Percentiles rank a stretch among this genome's conserved stretches.
Evolutionary conservation across 2,329 filamentous ascomycete species (phyloP).

Genomic region (Monilinia fructicola): DNA sequence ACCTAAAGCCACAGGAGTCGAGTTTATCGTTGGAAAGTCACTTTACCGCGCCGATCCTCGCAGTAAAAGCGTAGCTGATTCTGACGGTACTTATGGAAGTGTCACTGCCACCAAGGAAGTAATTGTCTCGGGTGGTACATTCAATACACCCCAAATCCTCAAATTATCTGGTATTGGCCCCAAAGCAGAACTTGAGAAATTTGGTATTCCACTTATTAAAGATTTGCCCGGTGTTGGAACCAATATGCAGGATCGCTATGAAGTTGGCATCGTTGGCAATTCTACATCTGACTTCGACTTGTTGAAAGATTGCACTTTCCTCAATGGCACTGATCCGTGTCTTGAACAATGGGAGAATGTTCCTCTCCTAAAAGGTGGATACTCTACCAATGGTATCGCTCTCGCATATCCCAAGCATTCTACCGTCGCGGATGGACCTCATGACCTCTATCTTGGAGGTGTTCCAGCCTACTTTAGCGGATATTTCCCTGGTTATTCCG

Average conservation of each 20-base stretch:
- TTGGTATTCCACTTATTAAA: slow-evolving; percentile 52
- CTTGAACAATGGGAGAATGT: slow-evolving; percentile 38
- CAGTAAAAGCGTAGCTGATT: background rate
- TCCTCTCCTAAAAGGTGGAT: background rate
- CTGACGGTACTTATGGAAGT: slow-evolving; percentile 26
- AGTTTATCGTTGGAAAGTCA: slow-evolving; percentile 45
- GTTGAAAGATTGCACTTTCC: slow-evolving; percentile 40
- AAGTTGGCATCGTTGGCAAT: slow-evolving; percentile 48
- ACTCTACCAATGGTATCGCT: slow-evolving; percentile 52
- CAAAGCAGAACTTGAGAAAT: slow-evolving; percentile 40
- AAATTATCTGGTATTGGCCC: slow-evolving; percentile 48
- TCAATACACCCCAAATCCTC: slow-evolving; percentile 49
- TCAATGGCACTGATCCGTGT: slow-evolving; percentile 42
- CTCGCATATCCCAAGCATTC: slow-evolving; percentile 33
- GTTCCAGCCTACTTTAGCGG: slow-evolving; percentile 30
- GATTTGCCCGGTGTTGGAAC: slow-evolving; percentile 63
- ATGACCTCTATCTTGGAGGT: slow-evolving; percentile 26
- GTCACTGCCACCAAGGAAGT: slow-evolving; percentile 41
- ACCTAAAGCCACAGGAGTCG: slow-evolving; percentile 45
- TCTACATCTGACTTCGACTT: slow-evolving; percentile 44
- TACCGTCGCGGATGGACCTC: slow-evolving; percentile 3
- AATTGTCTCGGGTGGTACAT: slow-evolving; percentile 48
- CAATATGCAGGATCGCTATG: slow-evolving; percentile 57
- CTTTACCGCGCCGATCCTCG: slow-evolving; percentile 28
- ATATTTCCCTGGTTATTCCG: slow-evolving; percentile 46